Evolutionary conservation across 257 asterid genomes (phyloP).

Genomic region (Hygrophila difformis): DNA sequence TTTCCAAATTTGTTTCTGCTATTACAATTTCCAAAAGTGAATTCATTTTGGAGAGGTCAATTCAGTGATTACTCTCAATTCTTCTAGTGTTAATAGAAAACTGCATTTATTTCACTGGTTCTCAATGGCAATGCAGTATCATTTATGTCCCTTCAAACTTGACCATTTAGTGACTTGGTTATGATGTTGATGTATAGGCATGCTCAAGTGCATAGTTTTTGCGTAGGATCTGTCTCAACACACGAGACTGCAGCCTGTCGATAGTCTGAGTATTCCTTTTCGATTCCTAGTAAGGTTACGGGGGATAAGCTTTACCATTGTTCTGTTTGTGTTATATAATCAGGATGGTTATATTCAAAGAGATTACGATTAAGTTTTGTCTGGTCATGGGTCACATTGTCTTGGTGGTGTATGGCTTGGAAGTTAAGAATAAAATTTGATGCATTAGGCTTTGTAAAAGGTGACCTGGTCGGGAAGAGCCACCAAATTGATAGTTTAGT

Average conservation of each 20-base stretch:
- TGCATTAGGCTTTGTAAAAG: conserved; percentile 5
- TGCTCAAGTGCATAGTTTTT: too few species aligned
- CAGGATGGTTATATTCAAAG: too few species aligned
- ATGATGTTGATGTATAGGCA: too few species aligned
- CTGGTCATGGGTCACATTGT: too few species aligned
- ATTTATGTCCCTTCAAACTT: too few species aligned
- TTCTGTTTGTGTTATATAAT: conserved; percentile 6
- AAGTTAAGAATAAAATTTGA: not conserved
- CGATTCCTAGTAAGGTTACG: conserved; percentile 4
- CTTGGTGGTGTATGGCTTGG: not conserved
- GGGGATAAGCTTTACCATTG: not conserved
- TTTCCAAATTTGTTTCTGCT: conserved; percentile 1
- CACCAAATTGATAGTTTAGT: conserved; percentile 1
- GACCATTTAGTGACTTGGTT: too few species aligned
- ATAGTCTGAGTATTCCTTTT: not conserved
- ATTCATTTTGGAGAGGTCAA: conserved; percentile 4
- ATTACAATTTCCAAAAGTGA: not conserved
- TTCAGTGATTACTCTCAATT: conserved; percentile 5
- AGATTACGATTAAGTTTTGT: not conserved
- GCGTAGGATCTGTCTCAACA: too few species aligned
- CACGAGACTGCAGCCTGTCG: conserved; percentile 1
- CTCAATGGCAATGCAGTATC: not conserved
- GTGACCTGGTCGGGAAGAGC: conserved; percentile 9
- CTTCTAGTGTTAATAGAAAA: not conserved
- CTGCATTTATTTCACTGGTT: conserved; percentile 3